Evolutionary conservation across 1,284 basidiomycete genomes (phyloP).

Genomic region (Ceratobasidium papillatum): DNA sequence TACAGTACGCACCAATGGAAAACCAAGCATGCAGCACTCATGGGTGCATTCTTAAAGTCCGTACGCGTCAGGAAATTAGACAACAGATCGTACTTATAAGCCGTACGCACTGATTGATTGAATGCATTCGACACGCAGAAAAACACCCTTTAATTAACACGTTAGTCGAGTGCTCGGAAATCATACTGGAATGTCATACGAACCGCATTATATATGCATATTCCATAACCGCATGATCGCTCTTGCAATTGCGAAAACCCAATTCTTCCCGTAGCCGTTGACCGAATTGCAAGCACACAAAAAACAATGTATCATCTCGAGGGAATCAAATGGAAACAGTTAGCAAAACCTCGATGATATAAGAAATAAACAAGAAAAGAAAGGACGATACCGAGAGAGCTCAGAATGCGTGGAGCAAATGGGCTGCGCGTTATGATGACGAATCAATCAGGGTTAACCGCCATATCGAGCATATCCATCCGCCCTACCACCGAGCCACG

Average conservation of each 20-base stretch:
- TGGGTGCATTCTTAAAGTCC: not conserved
- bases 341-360: not conserved
- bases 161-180: not conserved
- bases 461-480: slow-evolving; percentile 11
- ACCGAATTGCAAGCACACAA: not conserved
- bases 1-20: too few species aligned
- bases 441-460: not conserved
- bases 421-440: not conserved
- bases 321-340: not conserved
- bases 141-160: not conserved
- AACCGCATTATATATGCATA: not conserved
- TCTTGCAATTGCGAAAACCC: not conserved
- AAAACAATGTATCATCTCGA: not conserved
- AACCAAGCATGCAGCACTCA: not conserved
- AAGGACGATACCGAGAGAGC: not conserved
- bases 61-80: not conserved
- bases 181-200: not conserved
- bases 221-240: not conserved
- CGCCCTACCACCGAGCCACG: not conserved
- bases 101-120: not conserved
- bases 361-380: not conserved
- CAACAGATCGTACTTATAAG: not conserved
- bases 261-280: not conserved
- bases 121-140: not conserved
- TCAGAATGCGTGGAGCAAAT: not conserved